Evolutionary conservation across 2,329 filamentous ascomycete species (phyloP).

Genomic region (Stachybotrys chlorohalonatus): DNA sequence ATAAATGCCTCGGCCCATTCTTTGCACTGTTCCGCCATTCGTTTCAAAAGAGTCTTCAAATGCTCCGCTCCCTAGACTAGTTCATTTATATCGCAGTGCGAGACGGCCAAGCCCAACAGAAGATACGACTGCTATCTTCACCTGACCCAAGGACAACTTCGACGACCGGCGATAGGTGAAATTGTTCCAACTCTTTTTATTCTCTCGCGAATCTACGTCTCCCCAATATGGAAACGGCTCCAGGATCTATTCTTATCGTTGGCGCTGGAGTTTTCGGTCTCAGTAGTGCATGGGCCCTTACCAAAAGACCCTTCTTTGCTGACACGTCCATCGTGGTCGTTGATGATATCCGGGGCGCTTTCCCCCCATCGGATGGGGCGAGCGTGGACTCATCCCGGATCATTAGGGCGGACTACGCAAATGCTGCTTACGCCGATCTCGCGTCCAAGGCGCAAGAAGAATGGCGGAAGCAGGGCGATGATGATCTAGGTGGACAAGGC

Average conservation of each 20-base stretch:
- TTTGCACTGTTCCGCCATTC: not conserved
- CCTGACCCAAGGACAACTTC: too few species aligned
- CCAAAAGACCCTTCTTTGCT: conserved; percentile 48
- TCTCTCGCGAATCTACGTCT: too few species aligned
- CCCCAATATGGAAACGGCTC: conserved; percentile 19
- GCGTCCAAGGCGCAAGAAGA: conserved; percentile 59
- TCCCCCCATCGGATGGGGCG: conserved; percentile 50
- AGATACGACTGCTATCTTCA: too few species aligned
- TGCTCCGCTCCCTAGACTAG: too few species aligned
- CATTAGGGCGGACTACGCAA: conserved; percentile 69
- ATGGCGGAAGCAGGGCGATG: conserved; percentile 54
- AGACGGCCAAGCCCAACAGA: too few species aligned
- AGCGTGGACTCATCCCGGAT: conserved; percentile 57
- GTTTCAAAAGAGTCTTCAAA: not conserved
- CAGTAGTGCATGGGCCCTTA: conserved; percentile 56
- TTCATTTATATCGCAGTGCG: too few species aligned
- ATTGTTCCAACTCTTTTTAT: too few species aligned
- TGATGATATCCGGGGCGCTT: conserved; percentile 46
- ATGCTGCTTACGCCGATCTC: conserved; percentile 66
- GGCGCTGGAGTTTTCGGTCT: conserved; percentile 60
- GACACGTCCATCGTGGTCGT: conserved; percentile 48
- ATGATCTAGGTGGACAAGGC: conserved; percentile 50
- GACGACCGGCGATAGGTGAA: too few species aligned
- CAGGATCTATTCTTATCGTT: conserved; percentile 53
- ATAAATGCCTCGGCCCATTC: not conserved